A percentile compares a stretch with the other conserved stretches of the same genome.
Conservation (phyloP, 257 asterid species). For the Ilex asprella region DNA sequence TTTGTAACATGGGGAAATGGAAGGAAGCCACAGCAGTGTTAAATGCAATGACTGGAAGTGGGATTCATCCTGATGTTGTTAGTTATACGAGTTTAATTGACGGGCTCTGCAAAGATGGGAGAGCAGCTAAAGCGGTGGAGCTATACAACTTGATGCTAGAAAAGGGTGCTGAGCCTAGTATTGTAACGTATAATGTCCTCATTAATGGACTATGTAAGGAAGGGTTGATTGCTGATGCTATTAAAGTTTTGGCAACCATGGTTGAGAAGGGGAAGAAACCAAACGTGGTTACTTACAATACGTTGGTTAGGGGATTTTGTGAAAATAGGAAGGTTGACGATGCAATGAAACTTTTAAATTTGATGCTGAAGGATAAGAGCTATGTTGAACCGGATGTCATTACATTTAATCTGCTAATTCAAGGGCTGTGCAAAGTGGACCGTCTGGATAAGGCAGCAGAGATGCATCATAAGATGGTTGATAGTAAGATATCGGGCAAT, state of each 20-base stretch:
- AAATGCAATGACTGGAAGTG: constrained; percentile 45
- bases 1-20: constrained; percentile 48
- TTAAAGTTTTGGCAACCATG: constrained; percentile 45
- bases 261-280: constrained; percentile 41
- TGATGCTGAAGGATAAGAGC: constrained; percentile 32
- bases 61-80: constrained; percentile 54
- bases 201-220: constrained; percentile 57
- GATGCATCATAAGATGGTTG: constrained; percentile 36
- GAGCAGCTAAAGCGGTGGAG: constrained; percentile 44
- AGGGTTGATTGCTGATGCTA: constrained; percentile 41
- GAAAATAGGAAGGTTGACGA: constrained; percentile 42
- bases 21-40: constrained; percentile 41
- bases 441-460: constrained; percentile 39
- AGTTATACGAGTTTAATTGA: constrained; percentile 46
- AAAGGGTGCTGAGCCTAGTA: constrained; percentile 48
- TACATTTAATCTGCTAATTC: constrained; percentile 39
- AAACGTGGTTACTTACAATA: constrained; percentile 47
- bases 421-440: constrained; percentile 60
- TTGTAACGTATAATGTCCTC: constrained; percentile 39
- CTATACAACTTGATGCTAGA: constrained; percentile 51
- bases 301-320: constrained; percentile 43
- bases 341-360: constrained; percentile 45
- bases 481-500: constrained; percentile 24
- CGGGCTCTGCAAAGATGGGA: constrained; percentile 44
- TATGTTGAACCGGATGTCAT: constrained; percentile 42